Percentiles rank a stretch among this genome's conserved stretches.
Conservation (phyloP, 306 rosid genomes). For the Oxytropis ochrocephala region DNA sequence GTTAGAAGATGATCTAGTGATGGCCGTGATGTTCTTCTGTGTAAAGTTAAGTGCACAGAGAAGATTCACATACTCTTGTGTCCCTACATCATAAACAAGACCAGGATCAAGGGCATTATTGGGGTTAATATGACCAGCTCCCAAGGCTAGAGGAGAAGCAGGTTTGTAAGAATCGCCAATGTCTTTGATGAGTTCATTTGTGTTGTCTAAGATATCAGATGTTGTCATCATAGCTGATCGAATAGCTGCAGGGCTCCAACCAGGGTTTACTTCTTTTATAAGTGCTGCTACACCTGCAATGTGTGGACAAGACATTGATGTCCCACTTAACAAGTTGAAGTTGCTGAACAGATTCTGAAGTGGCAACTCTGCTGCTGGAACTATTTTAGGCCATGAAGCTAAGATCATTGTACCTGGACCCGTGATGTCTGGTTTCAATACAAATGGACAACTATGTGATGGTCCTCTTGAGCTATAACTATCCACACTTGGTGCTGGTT, state of each 20-base stretch:
- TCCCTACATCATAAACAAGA: constrained; percentile 45
- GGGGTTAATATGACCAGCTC: constrained; percentile 77
- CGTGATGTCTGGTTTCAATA: constrained; percentile 66
- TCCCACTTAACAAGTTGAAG: constrained; percentile 55
- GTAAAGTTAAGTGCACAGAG: constrained; percentile 62
- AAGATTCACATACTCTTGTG: constrained; percentile 55
- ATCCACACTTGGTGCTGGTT: constrained; percentile 56
- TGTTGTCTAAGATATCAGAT: constrained; percentile 45
- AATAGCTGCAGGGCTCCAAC: constrained; percentile 76
- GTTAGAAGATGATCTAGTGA: constrained; percentile 33
- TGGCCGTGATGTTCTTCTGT: constrained; percentile 30
- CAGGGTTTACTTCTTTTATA: constrained; percentile 39
- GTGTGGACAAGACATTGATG: constrained; percentile 91
- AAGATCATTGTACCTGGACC: constrained; percentile 70
- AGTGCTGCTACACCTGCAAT: constrained; percentile 69
- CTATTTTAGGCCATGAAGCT: constrained; percentile 73
- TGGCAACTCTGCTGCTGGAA: background rate
- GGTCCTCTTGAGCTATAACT: constrained; percentile 76
- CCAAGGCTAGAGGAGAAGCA: constrained; percentile 64
- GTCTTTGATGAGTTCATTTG: constrained; percentile 38
- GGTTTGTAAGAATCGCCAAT: constrained; percentile 28
- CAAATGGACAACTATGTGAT: constrained; percentile 52
- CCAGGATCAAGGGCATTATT: constrained; percentile 71
- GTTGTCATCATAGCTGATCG: constrained; percentile 82
- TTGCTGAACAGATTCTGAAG: constrained; percentile 7